Evolutionary conservation across 2,329 filamentous ascomycete species (phyloP).

Genomic region (Tolypocladium album): DNA sequence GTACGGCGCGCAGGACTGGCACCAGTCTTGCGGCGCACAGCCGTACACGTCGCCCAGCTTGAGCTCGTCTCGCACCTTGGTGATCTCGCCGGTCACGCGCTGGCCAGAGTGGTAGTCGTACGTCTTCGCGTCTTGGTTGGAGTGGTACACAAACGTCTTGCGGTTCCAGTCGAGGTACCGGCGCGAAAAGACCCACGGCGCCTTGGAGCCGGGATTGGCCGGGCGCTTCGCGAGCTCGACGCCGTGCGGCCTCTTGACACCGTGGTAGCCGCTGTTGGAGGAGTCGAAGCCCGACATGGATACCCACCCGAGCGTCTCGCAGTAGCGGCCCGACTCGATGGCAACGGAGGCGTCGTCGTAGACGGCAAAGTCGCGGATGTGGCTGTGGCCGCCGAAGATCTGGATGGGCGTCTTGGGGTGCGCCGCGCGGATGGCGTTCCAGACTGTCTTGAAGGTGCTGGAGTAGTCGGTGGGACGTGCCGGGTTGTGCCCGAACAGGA

Average conservation of each 20-base stretch:
- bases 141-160: conserved; percentile 53
- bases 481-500: conserved; percentile 55
- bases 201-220: conserved; percentile 23
- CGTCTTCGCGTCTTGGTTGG: conserved; percentile 33
- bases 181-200: conserved; percentile 38
- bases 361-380: conserved; percentile 54
- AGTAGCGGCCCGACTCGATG: conserved; percentile 54
- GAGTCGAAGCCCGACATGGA: conserved; percentile 49
- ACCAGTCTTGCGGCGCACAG: conserved; percentile 50
- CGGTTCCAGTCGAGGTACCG: conserved; percentile 61
- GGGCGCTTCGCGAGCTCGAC: conserved; percentile 28
- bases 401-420: conserved; percentile 50
- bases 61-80: conserved; percentile 36
- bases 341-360: conserved; percentile 52
- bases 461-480: conserved; percentile 31
- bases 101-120: conserved; percentile 40
- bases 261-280: conserved; percentile 29
- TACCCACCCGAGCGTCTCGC: conserved; percentile 57
- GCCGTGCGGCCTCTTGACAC: conserved; percentile 22
- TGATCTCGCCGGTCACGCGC: conserved; percentile 37
- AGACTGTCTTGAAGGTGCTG: conserved; percentile 34
- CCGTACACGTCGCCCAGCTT: conserved; percentile 47
- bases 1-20: conserved; percentile 42
- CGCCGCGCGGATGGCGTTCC: conserved; percentile 45
- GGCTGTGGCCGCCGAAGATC: conserved; percentile 54